Evolutionary conservation across 257 asterid genomes (phyloP), one percentile per base, ranked within the genome.

Genomic region (Hygrophila difformis): DNA sequence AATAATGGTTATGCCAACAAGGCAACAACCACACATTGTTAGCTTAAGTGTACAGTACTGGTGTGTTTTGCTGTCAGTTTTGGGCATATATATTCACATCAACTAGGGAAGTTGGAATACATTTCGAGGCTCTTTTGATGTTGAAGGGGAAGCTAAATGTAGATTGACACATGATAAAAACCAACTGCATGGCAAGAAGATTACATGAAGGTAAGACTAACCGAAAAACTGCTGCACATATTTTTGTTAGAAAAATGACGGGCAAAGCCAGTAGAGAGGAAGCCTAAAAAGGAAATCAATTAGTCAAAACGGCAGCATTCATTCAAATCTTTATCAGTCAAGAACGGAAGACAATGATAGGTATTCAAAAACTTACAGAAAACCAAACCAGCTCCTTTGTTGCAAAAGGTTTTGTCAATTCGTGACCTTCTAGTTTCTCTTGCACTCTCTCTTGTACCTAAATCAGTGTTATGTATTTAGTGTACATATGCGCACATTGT

Each of bases 361-460:
- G 39, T n/a, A 10, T 44, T 49, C 20, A 56, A 41, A 63, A 47
- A 64, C 86, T 57, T 75, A 86, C 96, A 44, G 81, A 66, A 59
- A 86, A 86, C 96, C 94, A 86, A 67, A 79, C 69, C 37, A 86
- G 70, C 73, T 86, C 96, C 48, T 72, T 86, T 1, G 94, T 82
- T 6, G 94, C 93, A 60, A 86, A 79, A 44, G 79, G 59, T 48
- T 67, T 69, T 46, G 92, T 79, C 35, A 82, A 76, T 59, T 86
- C 94, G 24, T 86, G 82, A 55, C 68, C 75, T 76, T 74, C 69
- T 61, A 86, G 69, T 57, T 68, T 74, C 60, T 76, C 82, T 7
- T 76, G 73, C 33, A 86, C 89, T 22, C 39, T 59, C 55, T 57
- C 80, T 75, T 86, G 93, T 54, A 79, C 81, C 96, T 82, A 52